Evolutionary conservation across 257 asterid species (phyloP).

Genomic region (Fraxinus americana): DNA sequence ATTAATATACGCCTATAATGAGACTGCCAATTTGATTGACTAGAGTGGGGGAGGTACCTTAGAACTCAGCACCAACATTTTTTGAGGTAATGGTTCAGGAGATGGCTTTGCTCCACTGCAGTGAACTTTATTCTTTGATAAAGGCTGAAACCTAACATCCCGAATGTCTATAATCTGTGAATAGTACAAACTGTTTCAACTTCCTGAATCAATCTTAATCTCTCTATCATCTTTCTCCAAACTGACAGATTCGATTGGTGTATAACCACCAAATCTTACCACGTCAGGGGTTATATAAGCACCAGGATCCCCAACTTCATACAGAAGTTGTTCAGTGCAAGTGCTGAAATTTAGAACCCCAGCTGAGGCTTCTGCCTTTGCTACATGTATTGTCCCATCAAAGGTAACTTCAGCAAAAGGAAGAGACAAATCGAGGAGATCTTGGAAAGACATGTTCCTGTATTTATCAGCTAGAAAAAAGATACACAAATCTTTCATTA

Average conservation of each 20-base stretch:
- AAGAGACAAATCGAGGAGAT: slow-evolving; percentile 81
- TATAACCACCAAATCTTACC: slow-evolving; percentile 45
- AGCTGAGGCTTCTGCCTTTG: slow-evolving; percentile 78
- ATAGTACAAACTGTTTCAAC: slow-evolving; percentile 25
- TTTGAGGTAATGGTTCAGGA: slow-evolving; percentile 49
- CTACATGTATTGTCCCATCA: slow-evolving; percentile 75
- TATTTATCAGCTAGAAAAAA: slow-evolving; percentile 66
- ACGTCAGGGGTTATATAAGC: slow-evolving; percentile 92
- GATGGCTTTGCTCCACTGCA: slow-evolving; percentile 93
- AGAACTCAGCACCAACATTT: slow-evolving; percentile 71
- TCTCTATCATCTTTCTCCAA: slow-evolving; percentile 8
- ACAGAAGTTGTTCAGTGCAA: slow-evolving; percentile 95
- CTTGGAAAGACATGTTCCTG: slow-evolving; percentile 70
- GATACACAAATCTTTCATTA: slow-evolving; percentile 17
- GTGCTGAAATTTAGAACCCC: slow-evolving; percentile 74
- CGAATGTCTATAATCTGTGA: slow-evolving; percentile 71
- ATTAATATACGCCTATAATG: background rate
- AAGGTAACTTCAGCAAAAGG: slow-evolving; percentile 81
- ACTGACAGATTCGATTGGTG: slow-evolving; percentile 1
- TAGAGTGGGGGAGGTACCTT: slow-evolving; percentile 49
- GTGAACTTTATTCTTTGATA: slow-evolving; percentile 71
- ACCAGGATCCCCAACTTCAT: slow-evolving; percentile 95
- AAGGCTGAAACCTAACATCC: slow-evolving; percentile 72
- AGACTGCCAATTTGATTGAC: background rate
- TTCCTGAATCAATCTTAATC: slow-evolving; percentile 22